A percentile compares a stretch with the other conserved stretches of the same genome.
Evolutionary conservation across 768 basidiomycete genomes (phyloP).

Genomic region (Hemileccinum impolitum): DNA sequence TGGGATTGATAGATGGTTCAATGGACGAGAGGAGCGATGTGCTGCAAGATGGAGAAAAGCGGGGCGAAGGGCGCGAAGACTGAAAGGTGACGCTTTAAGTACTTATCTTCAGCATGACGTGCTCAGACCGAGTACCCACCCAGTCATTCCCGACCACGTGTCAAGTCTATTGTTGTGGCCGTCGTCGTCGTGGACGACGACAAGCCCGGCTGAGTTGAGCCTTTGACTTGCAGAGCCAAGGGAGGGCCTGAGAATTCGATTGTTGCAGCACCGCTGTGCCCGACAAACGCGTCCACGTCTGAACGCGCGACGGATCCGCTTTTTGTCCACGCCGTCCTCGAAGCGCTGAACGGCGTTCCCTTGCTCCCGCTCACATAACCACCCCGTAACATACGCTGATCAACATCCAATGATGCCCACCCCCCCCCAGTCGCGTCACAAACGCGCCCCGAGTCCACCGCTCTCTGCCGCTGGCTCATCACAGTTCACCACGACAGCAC

Average conservation of each 20-base stretch:
- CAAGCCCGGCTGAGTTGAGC: neutral
- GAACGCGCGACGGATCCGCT: slow-evolving; percentile 7
- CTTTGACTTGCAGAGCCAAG: too few relatives aligned
- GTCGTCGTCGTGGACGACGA: neutral
- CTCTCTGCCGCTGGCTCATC: slow-evolving; percentile 36
- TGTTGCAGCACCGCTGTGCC: neutral
- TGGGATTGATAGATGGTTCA: neutral
- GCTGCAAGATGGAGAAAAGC: slow-evolving; percentile 9
- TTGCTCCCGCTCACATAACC: too few relatives aligned
- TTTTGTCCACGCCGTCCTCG: slow-evolving; percentile 11
- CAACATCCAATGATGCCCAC: slow-evolving; percentile 13
- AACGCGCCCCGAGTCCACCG: slow-evolving; percentile 31
- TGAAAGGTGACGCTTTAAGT: neutral
- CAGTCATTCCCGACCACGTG: slow-evolving; percentile 22
- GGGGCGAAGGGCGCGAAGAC: slow-evolving; percentile 9
- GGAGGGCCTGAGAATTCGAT: neutral
- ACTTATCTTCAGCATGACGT: neutral
- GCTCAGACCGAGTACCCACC: slow-evolving; percentile 21
- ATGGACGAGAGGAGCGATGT: neutral
- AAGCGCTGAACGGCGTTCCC: neutral
- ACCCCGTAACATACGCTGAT: neutral
- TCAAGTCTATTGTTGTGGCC: neutral
- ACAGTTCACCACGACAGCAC: slow-evolving; percentile 42
- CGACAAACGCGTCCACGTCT: slow-evolving; percentile 23
- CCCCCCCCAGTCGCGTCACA: slow-evolving; percentile 23